Base-by-base conservation (phyloP, 805 yeast species). In the Wickerhamomyces kurtzmanii region DNA sequence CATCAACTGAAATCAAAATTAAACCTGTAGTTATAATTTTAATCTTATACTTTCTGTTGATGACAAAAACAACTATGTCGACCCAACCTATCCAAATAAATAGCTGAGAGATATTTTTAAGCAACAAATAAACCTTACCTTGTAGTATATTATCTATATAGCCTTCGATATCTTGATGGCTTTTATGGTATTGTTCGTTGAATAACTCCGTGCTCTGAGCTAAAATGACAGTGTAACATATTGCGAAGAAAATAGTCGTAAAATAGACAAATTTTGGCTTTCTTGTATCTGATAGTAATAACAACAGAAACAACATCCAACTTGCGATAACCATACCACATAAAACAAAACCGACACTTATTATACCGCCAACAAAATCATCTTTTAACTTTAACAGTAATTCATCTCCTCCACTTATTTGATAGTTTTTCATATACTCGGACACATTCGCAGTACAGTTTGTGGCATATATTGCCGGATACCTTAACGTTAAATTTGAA, bases 271-370 rank as follows among this genome's bases (percentile, higher is more conserved):
- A 49, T 22, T 58, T 45, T 4, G 87, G 85, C 31, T 78, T 68
- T 15, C 68, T 55, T 38, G 70, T 70, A 22, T 67, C 70, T 13
- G 72, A 65, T 18, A 82, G 46, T 13, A 68, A 43, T 23, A 79
- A 56, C 19, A 80, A 51, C 12, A 79, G 34, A 28, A 77, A 53
- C 15, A 83, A 56, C 72, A 81, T 71, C 93, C 93, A 83, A 16
- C 76, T 59, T 11, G 77, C 65, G 5, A 72, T 70, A 34, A 73
- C 71, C 12, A 70, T 57, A 0, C 75, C 71, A 30, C 71, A 61
- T 4, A 67, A 44, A n/a, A 66, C 65, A 49, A 71, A 75, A 24
- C 68, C 51, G 4, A 74, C 51, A 23, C 63, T 47, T 3, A 63
- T 47, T 24, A 61, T 56, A 11, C 70, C 57, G 15, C 51, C 46